A percentile compares a stretch with the other conserved stretches of the same genome.
Evolutionary conservation across 129 eudicot species (phyloP).

Genomic region (Tanacetum coccineum): DNA sequence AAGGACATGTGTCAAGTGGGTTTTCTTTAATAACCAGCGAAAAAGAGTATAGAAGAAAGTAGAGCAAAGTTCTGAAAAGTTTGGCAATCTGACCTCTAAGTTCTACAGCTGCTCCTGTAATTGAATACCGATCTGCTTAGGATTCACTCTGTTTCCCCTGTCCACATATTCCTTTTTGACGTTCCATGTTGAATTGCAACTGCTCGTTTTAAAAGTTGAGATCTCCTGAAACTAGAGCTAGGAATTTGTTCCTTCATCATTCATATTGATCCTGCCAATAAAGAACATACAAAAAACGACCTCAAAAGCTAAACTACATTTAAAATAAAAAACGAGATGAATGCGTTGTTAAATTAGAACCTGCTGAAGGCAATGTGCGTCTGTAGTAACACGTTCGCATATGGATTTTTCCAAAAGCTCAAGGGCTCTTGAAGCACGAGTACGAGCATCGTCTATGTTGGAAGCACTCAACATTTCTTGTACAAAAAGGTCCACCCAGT

Average conservation of each 20-base stretch:
- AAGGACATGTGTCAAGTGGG: background rate
- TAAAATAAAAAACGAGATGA: background rate
- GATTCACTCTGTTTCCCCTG: constrained; percentile 61
- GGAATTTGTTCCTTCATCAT: constrained; percentile 79
- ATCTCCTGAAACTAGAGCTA: constrained; percentile 79
- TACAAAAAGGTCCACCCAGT: too few species aligned
- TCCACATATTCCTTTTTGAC: constrained; percentile 88
- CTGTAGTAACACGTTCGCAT: constrained; percentile 44
- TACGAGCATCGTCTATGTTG: constrained; percentile 65
- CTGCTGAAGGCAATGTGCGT: constrained; percentile 63
- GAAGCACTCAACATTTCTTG: background rate
- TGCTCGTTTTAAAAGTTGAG: constrained; percentile 72
- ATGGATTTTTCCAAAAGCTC: constrained; percentile 76
- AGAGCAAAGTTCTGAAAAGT: background rate
- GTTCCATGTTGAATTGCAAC: constrained; percentile 93
- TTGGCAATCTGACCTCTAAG: constrained; percentile 65
- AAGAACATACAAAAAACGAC: constrained; percentile 7
- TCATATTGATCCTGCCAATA: constrained; percentile 56
- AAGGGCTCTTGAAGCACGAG: constrained; percentile 73
- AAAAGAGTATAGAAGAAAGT: background rate
- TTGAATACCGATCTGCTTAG: constrained; percentile 82
- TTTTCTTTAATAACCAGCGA: too few species aligned
- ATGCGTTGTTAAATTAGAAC: constrained; percentile 22
- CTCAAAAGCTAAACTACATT: background rate
- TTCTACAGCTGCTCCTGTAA: constrained; percentile 93